Conservation (phyloP, 1,284 basidiomycete genomes). For the Tilletiaria anomala region DNA sequence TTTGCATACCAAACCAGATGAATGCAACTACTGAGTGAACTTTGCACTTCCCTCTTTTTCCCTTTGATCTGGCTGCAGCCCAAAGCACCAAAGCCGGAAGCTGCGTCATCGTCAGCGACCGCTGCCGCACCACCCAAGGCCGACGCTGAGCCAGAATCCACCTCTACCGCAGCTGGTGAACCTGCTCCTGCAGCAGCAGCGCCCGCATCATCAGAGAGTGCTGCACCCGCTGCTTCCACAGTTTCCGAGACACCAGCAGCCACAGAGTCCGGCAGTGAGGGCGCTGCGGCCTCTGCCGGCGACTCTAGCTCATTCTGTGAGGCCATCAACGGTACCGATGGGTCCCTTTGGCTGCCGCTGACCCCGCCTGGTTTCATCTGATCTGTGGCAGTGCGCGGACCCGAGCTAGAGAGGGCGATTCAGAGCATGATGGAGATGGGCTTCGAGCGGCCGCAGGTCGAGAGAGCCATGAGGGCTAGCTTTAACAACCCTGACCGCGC, state of each 20-base stretch:
- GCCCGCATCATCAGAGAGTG: constrained; percentile 17
- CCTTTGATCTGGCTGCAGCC: too few species aligned
- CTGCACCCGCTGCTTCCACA: too few species aligned
- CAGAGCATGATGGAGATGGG: constrained; percentile 65
- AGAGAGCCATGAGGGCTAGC: constrained; percentile 74
- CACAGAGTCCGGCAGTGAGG: too few species aligned
- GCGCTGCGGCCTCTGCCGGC: too few species aligned
- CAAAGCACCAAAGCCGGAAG: too few species aligned
- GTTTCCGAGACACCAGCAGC: too few species aligned
- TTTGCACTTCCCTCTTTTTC: too few species aligned
- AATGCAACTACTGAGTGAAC: too few species aligned
- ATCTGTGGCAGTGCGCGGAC: constrained; percentile 19
- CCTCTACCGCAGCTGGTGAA: constrained; percentile 12
- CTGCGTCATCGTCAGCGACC: not conserved
- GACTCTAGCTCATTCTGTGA: too few species aligned
- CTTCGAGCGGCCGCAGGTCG: constrained; percentile 68
- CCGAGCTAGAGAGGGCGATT: constrained; percentile 30
- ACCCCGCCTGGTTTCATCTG: not conserved
- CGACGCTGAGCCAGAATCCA: not conserved
- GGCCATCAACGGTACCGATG: too few species aligned
- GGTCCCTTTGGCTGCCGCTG: not conserved
- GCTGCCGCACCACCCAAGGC: too few species aligned
- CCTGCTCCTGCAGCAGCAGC: constrained; percentile 36
- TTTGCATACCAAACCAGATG: too few species aligned
- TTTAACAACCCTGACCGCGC: constrained; percentile 98